These are phyloP conservation scores for Echria macrotheca DNA, from an alignment of 495 filamentous ascomycete species.

Conservation along the genomic window DNA sequence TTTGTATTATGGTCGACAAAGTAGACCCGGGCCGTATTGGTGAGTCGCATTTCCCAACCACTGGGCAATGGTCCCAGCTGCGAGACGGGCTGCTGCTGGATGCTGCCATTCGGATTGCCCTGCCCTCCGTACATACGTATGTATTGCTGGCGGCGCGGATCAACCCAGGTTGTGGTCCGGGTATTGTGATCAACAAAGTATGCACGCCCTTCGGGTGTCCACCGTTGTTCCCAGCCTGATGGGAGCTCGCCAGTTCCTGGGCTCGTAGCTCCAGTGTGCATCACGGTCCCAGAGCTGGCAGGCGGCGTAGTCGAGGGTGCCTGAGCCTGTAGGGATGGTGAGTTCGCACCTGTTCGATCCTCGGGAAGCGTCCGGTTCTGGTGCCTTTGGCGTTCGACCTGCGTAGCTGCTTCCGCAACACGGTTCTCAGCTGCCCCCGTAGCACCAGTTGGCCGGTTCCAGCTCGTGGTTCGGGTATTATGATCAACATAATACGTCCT, in stretches of 20 bases:
- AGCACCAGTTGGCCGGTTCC: constrained; percentile 75
- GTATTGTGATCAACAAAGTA: constrained; percentile 99
- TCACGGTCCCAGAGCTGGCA: constrained; percentile 65
- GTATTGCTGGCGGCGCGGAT: constrained; percentile 94
- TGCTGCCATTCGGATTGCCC: constrained; percentile 72
- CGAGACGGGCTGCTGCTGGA: constrained; percentile 96
- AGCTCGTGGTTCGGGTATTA: constrained; percentile 94
- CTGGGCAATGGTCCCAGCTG: constrained; percentile 95
- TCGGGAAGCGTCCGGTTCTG: constrained; percentile 94
- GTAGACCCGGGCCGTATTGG: constrained; percentile 95
- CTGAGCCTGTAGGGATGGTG: constrained; percentile 70
- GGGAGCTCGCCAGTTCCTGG: constrained; percentile 93
- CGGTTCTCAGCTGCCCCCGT: constrained; percentile 73
- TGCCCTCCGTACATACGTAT: constrained; percentile 93
- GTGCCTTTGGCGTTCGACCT: constrained; percentile 84
- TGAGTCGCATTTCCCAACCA: constrained; percentile 99
- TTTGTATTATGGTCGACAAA: constrained; percentile 99
- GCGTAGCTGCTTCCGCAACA: constrained; percentile 75
- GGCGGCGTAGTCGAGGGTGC: constrained; percentile 43
- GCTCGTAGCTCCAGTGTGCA: constrained; percentile 91
- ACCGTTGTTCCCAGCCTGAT: constrained; percentile 91
- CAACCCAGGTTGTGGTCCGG: constrained; percentile 98
- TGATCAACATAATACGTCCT: constrained; percentile 99
- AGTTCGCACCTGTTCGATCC: constrained; percentile 90
- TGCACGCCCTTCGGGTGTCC: constrained; percentile 86